Evolutionary conservation across 2,329 filamentous ascomycete species (phyloP), one percentile per base, ranked within the genome.

Genomic region (Nigrospora osmanthi): DNA sequence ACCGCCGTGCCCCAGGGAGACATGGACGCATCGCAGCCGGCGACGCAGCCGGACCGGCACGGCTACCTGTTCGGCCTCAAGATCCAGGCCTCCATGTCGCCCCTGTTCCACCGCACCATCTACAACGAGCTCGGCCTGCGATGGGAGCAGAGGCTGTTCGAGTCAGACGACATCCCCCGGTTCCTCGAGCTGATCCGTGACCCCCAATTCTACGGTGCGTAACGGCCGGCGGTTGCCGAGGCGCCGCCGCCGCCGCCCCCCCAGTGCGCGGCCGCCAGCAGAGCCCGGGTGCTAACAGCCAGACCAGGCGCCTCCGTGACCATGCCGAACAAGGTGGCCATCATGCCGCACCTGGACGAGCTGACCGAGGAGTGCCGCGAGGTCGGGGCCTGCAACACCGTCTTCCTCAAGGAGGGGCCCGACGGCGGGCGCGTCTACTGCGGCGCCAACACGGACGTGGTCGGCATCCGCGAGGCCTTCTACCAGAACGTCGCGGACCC

Each of bases 281-380:
- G n/a, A 23, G 19, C 36, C 35, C 10, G 38, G 11, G 30, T 23
- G 33, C 45, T 49, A 31, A 45, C 14, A 4, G 34, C 16, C 11
- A 14, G n/a, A 11, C 16, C 46, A 77, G 83, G 83, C 44, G 79
- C 83, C 17, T 80, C 83, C 4, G 81, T 91, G 34, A 91, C 87
- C 16, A 93, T 91, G 87, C 87, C 87, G 0, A 82, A 88, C 70
- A 91, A 93, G 64, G 78, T 91, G 23, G 73, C 80, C 54, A 88
- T 91, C 58, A 78, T 90, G 48, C 72, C 78, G 0, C 73, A 87
- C 53, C 74, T 91, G 10, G 86, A 91, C 57, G 78, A 82, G 44
- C 69, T 90, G 34, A 89, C 85, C 7, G 75, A 80, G 17, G 85
- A 89, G 64, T 86, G 80, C 53, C 74, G 76, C 41, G 80, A 83